phyloP scores from a whole-genome alignment of 2,329 filamentous ascomycete genomes.

The Conoideocrella luteorostrata region DNA sequence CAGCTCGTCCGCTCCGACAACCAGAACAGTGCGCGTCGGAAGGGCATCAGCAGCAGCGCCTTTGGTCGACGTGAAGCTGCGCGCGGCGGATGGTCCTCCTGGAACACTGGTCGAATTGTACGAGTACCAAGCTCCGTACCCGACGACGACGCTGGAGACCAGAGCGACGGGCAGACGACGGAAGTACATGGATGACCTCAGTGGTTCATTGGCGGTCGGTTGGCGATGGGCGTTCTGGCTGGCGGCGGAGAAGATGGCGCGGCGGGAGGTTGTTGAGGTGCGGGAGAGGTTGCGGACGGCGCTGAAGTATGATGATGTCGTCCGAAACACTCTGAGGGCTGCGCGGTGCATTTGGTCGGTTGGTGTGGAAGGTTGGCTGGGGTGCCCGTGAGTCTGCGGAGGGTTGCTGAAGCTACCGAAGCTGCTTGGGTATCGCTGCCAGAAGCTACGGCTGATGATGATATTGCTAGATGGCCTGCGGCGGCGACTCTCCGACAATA shows the following conservation, averaged over 20 bases:
- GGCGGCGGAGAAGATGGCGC: slow-evolving; percentile 29
- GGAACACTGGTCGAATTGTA: slow-evolving; percentile 44
- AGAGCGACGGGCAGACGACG: slow-evolving; percentile 62
- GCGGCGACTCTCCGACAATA: too few species aligned
- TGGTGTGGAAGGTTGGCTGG: not conserved
- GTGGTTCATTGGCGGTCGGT: slow-evolving; percentile 41
- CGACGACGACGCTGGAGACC: slow-evolving; percentile 60
- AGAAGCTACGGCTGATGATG: too few species aligned
- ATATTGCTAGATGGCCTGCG: too few species aligned
- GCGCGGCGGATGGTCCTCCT: slow-evolving; percentile 27
- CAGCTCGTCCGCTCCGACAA: slow-evolving; percentile 85
- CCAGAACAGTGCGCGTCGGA: slow-evolving; percentile 62
- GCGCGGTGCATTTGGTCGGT: slow-evolving; percentile 63
- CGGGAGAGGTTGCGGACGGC: slow-evolving; percentile 53
- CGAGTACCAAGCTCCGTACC: slow-evolving; percentile 71
- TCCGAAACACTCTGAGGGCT: slow-evolving; percentile 60
- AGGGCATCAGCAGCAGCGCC: slow-evolving; percentile 30
- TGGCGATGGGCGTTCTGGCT: slow-evolving; percentile 15
- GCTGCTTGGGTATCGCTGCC: too few species aligned
- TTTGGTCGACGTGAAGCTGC: slow-evolving; percentile 36
- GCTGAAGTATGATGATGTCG: slow-evolving; percentile 59
- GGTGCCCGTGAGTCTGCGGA: not conserved
- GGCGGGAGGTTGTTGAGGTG: slow-evolving; percentile 26
- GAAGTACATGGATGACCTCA: slow-evolving; percentile 69
- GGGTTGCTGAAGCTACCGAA: not conserved